These are phyloP conservation scores for Penicillium goetzii DNA, from an alignment of 495 filamentous ascomycete genomes.

Conservation along the genomic window DNA sequence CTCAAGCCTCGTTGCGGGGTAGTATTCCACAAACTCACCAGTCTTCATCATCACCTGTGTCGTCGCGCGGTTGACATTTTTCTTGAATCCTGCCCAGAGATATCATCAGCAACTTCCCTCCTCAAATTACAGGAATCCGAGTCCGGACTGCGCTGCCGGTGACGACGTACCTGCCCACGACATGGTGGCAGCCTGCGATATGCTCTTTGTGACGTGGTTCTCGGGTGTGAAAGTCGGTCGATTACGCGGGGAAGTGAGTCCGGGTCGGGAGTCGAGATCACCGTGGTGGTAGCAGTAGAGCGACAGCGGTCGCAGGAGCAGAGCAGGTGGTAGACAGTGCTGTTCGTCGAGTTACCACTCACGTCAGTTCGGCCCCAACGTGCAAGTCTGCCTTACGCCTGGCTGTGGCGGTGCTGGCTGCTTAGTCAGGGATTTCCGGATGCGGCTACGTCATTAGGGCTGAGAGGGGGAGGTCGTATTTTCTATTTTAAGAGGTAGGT, in stretches of 20 bases:
- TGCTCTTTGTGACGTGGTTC: constrained; percentile 7
- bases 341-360: background rate
- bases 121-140: constrained; percentile 6
- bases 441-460: constrained; percentile 34
- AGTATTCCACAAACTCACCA: constrained; percentile 51
- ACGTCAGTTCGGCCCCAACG: constrained; percentile 8
- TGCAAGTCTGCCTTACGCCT: constrained; percentile 18
- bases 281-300: background rate
- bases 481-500: background rate
- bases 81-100: constrained; percentile 80
- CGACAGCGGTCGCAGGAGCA: background rate
- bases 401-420: constrained; percentile 26
- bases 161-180: constrained; percentile 63
- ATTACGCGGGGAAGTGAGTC: background rate
- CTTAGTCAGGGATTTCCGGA: constrained; percentile 18
- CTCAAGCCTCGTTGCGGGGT: constrained; percentile 27
- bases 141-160: background rate
- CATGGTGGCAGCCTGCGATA: constrained; percentile 48
- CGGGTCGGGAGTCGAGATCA: background rate
- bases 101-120: background rate
- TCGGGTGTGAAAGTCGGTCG: background rate
- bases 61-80: constrained; percentile 96
- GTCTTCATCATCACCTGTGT: constrained; percentile 99
- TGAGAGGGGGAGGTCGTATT: background rate
- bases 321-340: background rate